Conservation (phyloP, 2,329 filamentous ascomycete species). For the Fonsecaea pugnacius region DNA sequence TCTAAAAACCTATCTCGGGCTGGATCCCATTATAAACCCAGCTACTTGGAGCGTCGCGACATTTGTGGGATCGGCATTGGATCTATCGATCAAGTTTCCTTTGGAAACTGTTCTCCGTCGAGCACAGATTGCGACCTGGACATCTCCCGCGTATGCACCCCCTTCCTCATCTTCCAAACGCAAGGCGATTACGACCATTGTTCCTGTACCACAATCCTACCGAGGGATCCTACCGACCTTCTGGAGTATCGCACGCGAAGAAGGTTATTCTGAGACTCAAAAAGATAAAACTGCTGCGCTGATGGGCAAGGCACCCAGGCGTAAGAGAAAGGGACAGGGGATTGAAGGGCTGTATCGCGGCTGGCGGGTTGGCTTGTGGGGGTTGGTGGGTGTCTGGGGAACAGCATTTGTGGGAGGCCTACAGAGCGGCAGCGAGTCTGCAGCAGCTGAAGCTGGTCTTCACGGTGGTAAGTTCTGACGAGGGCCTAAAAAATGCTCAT, state of each 20-base stretch:
- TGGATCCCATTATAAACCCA: slow-evolving; percentile 81
- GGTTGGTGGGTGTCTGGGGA: slow-evolving; percentile 60
- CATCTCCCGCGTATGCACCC: slow-evolving; percentile 48
- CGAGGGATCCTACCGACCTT: slow-evolving; percentile 88
- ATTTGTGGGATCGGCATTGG: slow-evolving; percentile 77
- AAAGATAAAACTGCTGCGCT: slow-evolving; percentile 46
- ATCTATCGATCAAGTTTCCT: slow-evolving; percentile 84
- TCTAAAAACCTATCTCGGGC: slow-evolving; percentile 79
- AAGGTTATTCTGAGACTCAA: slow-evolving; percentile 64
- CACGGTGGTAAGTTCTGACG: slow-evolving; percentile 37
- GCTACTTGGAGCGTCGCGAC: slow-evolving; percentile 79
- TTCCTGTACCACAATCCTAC: slow-evolving; percentile 76
- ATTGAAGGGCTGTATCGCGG: slow-evolving; percentile 61
- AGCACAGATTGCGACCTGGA: slow-evolving; percentile 77
- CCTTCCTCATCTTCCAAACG: slow-evolving; percentile 48
- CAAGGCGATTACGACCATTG: slow-evolving; percentile 68
- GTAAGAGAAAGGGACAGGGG: slow-evolving; percentile 58
- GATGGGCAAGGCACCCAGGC: slow-evolving; percentile 47
- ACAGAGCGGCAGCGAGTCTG: slow-evolving; percentile 32
- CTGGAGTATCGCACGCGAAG: slow-evolving; percentile 81
- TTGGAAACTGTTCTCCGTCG: slow-evolving; percentile 89
- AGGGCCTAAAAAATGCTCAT: not conserved
- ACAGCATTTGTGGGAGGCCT: slow-evolving; percentile 49
- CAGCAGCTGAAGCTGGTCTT: slow-evolving; percentile 23
- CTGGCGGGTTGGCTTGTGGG: slow-evolving; percentile 62